Percentiles rank a stretch among this genome's conserved stretches.
Conservation (phyloP, 257 asterid genomes). For the Solanum piurae region DNA sequence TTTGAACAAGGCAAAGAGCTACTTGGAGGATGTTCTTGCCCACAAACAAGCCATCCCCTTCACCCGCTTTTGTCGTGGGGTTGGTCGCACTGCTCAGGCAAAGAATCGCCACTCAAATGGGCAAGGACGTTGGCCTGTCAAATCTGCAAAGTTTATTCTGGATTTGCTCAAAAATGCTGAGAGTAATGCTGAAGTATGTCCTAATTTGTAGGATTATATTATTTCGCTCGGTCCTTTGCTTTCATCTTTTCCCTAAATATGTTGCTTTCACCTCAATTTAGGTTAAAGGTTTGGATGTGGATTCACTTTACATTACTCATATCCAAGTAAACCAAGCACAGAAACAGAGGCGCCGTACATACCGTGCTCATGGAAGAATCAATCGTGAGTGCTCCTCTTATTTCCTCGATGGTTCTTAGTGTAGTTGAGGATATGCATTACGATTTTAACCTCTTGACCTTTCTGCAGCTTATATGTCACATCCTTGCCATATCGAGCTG, state of each 20-base stretch:
- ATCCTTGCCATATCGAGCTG: constrained; percentile 87
- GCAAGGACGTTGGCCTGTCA: constrained; percentile 91
- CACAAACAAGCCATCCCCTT: constrained; percentile 84
- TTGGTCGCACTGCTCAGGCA: constrained; percentile 91
- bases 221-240: neutral
- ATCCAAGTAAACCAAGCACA: constrained; percentile 87
- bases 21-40: constrained; percentile 76
- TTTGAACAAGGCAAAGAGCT: constrained; percentile 72
- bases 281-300: constrained; percentile 94
- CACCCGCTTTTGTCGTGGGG: constrained; percentile 39
- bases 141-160: constrained; percentile 60
- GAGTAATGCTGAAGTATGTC: constrained; percentile 76
- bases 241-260: neutral
- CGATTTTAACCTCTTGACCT: neutral
- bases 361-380: constrained; percentile 33
- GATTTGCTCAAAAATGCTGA: constrained; percentile 81
- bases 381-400: constrained; percentile 27
- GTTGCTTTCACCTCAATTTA: constrained; percentile 3
- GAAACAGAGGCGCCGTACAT: constrained; percentile 73
- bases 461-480: constrained; percentile 70
- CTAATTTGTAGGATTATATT: neutral
- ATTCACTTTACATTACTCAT: constrained; percentile 79
- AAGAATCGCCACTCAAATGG: constrained; percentile 85
- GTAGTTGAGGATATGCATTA: neutral
- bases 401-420: neutral